Base-by-base conservation (phyloP, 179 eudicot genomes). In the Heliamphora pulchella region DNA sequence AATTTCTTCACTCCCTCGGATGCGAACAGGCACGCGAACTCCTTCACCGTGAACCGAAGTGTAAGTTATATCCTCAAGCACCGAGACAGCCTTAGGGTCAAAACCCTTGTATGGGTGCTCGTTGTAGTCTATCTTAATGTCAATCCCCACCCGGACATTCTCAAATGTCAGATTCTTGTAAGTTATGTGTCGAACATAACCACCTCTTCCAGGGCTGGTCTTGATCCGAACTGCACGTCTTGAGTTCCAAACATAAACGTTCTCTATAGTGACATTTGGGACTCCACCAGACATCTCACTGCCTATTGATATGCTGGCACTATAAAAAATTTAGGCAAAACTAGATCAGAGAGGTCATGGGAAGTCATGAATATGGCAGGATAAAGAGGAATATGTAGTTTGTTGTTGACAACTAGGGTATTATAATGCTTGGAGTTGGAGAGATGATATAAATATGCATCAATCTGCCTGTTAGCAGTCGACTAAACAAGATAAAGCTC, bases 251-350 rank as follows among this genome's bases (percentile, higher is more conserved):
- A 94, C 86, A 54, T 87, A 88, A 53, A 91, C 48, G 70, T 93
- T 92, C 83, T 92, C 96, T 0, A 96, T 80, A 0, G 97, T 96
- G 74, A 95, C 83, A 57, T 94, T 95, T 74, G 97, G 92, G 78
- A 93, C 92, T 5, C 99, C 99, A 62, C 99, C 99, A 4, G 99
- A 96, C 99, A 96, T 96, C 82, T 96, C 98, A 62, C 99, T 96
- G 82, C 99, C 99, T 78, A 96, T 96, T 57, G 98, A 93, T 88
- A 96, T 74, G 20, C 98, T 98, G 53, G 99, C 98, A 82, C 98
- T 95, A 91, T 72, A 15, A 76, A 54, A 73, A 68, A 82, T 66
- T 31, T 44, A 62, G 9, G 61, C 77, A 81, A 63, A 57, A 48
- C 70, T n/a, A 66, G 48, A 31, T 74, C 59, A 63, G 20, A 48